Evolutionary conservation across 345 rosid species (phyloP).

Genomic region (Dovyalis caffra): DNA sequence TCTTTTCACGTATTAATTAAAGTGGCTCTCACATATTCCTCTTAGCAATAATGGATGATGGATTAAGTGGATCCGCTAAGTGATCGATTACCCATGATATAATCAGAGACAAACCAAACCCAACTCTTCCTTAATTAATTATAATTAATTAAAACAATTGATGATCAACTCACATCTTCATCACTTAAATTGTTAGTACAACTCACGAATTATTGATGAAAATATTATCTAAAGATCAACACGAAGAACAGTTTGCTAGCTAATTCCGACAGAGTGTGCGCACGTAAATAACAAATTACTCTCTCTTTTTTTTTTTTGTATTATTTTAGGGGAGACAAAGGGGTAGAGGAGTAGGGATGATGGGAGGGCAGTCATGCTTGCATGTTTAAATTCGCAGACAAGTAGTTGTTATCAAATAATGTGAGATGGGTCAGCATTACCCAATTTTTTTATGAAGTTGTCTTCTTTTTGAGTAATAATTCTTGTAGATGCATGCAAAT

Average conservation of each 20-base stretch:
- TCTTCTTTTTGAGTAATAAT: neutral
- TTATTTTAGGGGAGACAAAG: neutral
- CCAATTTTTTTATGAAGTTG: neutral
- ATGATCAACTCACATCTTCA: too few species aligned
- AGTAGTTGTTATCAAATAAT: neutral
- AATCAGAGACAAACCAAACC: neutral
- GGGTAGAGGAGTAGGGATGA: neutral
- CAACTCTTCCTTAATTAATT: neutral
- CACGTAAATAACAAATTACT: too few species aligned
- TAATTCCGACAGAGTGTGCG: neutral
- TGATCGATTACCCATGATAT: neutral
- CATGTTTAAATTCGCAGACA: neutral
- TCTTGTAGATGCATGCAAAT: too few species aligned
- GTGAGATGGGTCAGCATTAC: neutral
- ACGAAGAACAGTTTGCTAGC: neutral
- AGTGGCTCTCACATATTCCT: neutral
- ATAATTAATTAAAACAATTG: too few species aligned
- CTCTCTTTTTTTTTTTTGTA: neutral
- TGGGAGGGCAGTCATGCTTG: neutral
- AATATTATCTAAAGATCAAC: neutral
- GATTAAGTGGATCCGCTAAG: neutral
- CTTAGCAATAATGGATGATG: neutral
- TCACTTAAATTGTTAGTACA: neutral
- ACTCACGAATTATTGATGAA: neutral
- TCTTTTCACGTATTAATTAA: slow-evolving; percentile 6